Base-by-base conservation (phyloP, 2,329 filamentous ascomycete genomes). In the Claviceps sp. region DNA sequence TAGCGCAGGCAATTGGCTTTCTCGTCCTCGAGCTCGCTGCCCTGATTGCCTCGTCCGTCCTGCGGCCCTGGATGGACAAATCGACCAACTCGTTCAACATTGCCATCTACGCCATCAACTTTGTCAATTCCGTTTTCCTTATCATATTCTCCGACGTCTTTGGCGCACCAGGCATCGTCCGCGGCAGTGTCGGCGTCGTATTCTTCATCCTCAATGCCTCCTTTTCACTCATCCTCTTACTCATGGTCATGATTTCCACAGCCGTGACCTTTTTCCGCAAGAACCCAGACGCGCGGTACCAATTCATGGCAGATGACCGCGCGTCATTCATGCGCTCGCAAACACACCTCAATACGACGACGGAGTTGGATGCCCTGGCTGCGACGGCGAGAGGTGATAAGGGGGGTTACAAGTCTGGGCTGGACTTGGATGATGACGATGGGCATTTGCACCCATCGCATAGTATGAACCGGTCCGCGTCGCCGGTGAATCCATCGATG, bases 1-100 rank as follows among this genome's bases (percentile, higher is more conserved):
- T 80, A 4, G 81, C 83, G 20, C 89, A 95, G 69, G 88, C 89
- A 5, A 75, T 96, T 54, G 87, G 83, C n/a, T 76, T 95, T 54
- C 74, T 96, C 41, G 72, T 96, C 55, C 81, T 95, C 51, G 90
- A 96, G 68, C 83, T 84, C 1, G 79, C 70, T 50, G 83, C 86
- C 60, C 75, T 96, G 54, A 84, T 95, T 60, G 81, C 72, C 26
- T 82, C 89, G 49, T 85, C 82, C 53, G 83, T 94, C 51, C 71
- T 95, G 58, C 83, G 88, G 54, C 90, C 90, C n/a, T 96, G 88
- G 85, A 96, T 96, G 90, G 90, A 96, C 75, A 95, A 95, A 80
- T 90, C 89, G 71, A 95, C 89, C 54, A 96, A 95, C 69, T 83
- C 84, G 45, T 95, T 95, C 77, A 95, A 96, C 72, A 95, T 96